Conservation (phyloP, 768 basidiomycete species). For the Kockovaella imperatae region DNA sequence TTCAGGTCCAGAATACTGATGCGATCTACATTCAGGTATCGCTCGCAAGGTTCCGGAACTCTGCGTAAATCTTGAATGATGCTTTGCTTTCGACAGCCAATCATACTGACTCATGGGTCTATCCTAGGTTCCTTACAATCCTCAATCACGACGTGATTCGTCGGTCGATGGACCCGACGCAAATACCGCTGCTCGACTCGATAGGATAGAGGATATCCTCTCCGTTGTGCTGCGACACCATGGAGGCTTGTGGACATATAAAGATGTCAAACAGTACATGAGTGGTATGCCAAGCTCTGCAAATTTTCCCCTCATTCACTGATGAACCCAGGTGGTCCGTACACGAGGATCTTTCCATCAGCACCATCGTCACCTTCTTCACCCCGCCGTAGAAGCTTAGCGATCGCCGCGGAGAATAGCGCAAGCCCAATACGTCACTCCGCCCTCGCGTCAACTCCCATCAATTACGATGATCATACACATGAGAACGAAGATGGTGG, state of each 20-base stretch:
- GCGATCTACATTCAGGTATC: conserved; percentile 3
- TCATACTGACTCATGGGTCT: background rate
- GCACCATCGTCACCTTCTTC: conserved; percentile 15
- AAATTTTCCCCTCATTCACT: background rate
- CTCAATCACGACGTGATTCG: conserved; percentile 12
- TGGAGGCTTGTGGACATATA: conserved; percentile 23
- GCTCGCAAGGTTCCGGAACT: conserved; percentile 41
- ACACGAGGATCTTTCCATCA: conserved; percentile 11
- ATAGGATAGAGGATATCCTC: conserved; percentile 24
- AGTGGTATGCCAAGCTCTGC: conserved; percentile 10
- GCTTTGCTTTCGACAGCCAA: background rate
- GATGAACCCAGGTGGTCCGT: conserved; percentile 4
- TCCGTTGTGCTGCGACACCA: conserved; percentile 28
- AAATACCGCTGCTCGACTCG: conserved; percentile 19
- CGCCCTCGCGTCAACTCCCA: background rate
- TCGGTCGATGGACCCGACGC: conserved; percentile 22
- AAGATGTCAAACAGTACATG: conserved; percentile 34
- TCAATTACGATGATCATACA: background rate
- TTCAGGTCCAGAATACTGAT: conserved; percentile 4
- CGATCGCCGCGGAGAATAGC: background rate
- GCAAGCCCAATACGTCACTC: background rate
- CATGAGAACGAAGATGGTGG: conserved; percentile 6
- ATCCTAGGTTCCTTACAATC: conserved; percentile 39
- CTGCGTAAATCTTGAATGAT: conserved; percentile 24
- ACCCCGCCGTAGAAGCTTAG: conserved; percentile 5